Percentiles rank a stretch among this genome's conserved stretches.
phyloP scores from a whole-genome alignment of 306 rosid genomes.

The Lathyrus sativus region DNA sequence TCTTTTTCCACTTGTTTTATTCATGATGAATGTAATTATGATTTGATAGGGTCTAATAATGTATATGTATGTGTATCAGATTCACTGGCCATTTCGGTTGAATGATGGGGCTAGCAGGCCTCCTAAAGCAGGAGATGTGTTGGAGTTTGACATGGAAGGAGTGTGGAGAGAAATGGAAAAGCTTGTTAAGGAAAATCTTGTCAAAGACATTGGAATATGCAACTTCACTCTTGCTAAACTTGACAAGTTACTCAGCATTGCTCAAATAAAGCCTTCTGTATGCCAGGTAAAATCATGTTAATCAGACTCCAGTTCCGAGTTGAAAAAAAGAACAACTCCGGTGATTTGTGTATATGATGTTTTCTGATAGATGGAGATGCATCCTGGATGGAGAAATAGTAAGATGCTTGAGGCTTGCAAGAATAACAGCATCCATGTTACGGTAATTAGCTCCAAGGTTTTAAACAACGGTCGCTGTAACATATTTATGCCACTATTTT shows the following conservation, averaged over 20 bases:
- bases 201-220: conserved; percentile 57
- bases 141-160: conserved; percentile 57
- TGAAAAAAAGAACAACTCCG: not conserved
- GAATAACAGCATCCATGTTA: conserved; percentile 58
- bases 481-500: not conserved
- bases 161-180: conserved; percentile 70
- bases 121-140: conserved; percentile 51
- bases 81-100: conserved; percentile 58
- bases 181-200: conserved; percentile 52
- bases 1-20: not conserved
- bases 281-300: conserved; percentile 43
- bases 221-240: conserved; percentile 55
- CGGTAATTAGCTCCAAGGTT: conserved; percentile 37
- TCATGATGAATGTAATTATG: conserved; percentile 6
- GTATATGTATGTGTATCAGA: conserved; percentile 29
- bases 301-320: too few relatives aligned
- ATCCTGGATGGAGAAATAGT: conserved; percentile 70
- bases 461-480: not conserved
- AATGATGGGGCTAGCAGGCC: conserved; percentile 54
- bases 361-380: conserved; percentile 61
- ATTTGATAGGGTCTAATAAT: too few relatives aligned
- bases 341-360: conserved; percentile 7
- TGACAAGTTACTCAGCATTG: conserved; percentile 42
- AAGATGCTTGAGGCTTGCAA: conserved; percentile 65
- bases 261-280: conserved; percentile 49